Evolutionary conservation across 208 protist genomes (phyloP).

Genomic region (Tritrichomonas musculus): DNA sequence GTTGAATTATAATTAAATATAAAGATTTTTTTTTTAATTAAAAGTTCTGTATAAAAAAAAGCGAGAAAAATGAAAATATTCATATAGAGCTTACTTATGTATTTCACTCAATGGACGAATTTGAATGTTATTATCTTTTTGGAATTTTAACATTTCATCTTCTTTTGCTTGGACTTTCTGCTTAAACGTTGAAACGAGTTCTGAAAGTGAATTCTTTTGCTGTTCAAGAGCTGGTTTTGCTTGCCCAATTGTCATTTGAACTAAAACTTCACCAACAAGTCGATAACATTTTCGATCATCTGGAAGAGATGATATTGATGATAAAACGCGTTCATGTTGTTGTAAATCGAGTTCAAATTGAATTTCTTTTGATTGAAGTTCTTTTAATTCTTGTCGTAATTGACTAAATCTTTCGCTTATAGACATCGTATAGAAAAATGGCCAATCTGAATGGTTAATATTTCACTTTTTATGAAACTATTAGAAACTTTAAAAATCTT

Average conservation of each 20-base stretch:
- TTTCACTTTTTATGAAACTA: too few species aligned
- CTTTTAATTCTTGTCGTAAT: neutral
- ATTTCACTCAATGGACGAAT: neutral
- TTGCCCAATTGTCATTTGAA: slow-evolving; percentile 27
- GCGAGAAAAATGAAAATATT: neutral
- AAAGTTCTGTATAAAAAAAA: too few species aligned
- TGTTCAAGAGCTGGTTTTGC: neutral
- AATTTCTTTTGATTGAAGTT: neutral
- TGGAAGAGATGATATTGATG: neutral
- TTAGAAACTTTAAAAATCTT: too few species aligned
- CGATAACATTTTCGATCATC: neutral
- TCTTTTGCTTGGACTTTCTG: neutral
- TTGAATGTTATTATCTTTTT: slow-evolving; percentile 26
- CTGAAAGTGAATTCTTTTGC: neutral
- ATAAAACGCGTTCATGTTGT: slow-evolving; percentile 14
- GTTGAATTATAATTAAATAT: too few species aligned
- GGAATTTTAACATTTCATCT: neutral
- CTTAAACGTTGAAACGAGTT: neutral
- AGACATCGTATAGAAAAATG: neutral
- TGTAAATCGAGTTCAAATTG: slow-evolving; percentile 21
- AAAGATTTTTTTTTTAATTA: too few species aligned
- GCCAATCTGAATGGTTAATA: too few species aligned
- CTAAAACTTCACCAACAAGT: slow-evolving; percentile 22
- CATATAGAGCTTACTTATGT: neutral
- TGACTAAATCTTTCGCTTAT: neutral